Conservation (phyloP, 2,329 filamentous ascomycete genomes). For the Tympanopsis confertula region DNA sequence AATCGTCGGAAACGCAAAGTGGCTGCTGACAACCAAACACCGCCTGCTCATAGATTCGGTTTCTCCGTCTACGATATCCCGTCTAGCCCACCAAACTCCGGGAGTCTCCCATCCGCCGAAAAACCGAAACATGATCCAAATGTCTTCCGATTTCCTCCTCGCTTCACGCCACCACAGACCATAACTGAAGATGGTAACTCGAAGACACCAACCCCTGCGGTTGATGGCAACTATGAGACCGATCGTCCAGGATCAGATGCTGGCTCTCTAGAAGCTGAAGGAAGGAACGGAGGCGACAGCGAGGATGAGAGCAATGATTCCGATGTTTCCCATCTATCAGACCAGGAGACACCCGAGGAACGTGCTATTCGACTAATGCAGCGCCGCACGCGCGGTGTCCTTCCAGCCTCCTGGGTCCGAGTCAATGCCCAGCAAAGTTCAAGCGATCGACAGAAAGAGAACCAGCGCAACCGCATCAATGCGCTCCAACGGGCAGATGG, state of each 20-base stretch:
- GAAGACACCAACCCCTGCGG: slow-evolving; percentile 8
- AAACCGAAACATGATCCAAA: slow-evolving; percentile 4
- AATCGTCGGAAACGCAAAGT: no score
- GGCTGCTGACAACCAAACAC: slow-evolving; percentile 7
- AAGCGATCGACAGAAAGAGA: slow-evolving; percentile 8
- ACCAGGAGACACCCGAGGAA: no score
- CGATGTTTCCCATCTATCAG: no score
- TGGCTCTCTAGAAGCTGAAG: no score
- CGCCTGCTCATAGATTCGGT: slow-evolving; percentile 7
- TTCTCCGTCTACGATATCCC: slow-evolving; percentile 16
- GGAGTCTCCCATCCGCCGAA: slow-evolving; percentile 14
- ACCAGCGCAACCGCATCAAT: no score
- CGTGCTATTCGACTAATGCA: slow-evolving; percentile 18
- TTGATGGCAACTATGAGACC: no score
- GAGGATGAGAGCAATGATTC: no score
- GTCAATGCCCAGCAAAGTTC: slow-evolving; percentile 22
- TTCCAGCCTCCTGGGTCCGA: slow-evolving; percentile 33
- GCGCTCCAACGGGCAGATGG: no score
- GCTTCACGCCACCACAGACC: slow-evolving; percentile 14
- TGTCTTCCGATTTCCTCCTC: slow-evolving; percentile 22
- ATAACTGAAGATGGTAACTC: slow-evolving; percentile 6
- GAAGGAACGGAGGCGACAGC: no score
- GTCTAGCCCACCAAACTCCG: slow-evolving; percentile 25
- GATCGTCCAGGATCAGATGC: no score
- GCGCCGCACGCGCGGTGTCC: slow-evolving; percentile 29